Conservation (phyloP, 352 stramenopile genomes). For the Phytophthora melonis region DNA sequence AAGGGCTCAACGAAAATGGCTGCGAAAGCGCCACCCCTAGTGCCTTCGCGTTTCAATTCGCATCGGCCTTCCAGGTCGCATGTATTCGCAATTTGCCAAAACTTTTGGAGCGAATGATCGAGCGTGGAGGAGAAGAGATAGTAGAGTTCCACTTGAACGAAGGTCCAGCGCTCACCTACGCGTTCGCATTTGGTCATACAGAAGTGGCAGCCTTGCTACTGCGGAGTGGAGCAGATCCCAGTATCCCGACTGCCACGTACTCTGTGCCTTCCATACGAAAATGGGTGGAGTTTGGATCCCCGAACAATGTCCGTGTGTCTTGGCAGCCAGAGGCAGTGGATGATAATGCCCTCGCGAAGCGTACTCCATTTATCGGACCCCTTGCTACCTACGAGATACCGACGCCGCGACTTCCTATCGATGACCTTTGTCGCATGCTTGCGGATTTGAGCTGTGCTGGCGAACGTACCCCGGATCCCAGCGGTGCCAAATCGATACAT, state of each 20-base stretch:
- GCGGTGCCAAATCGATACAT: not conserved
- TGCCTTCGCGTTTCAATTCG: slow-evolving; percentile 78
- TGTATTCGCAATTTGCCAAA: slow-evolving; percentile 59
- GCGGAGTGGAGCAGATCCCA: slow-evolving; percentile 53
- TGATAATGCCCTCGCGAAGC: not conserved
- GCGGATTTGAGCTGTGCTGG: slow-evolving; percentile 6
- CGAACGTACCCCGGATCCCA: not conserved
- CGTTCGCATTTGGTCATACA: slow-evolving; percentile 67
- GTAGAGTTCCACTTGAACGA: slow-evolving; percentile 71
- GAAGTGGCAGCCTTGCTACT: slow-evolving; percentile 47
- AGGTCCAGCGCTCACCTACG: slow-evolving; percentile 64
- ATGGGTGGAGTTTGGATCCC: slow-evolving; percentile 67
- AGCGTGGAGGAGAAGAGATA: slow-evolving; percentile 61
- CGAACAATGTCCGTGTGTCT: slow-evolving; percentile 35
- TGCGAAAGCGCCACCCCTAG: slow-evolving; percentile 36
- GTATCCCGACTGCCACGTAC: slow-evolving; percentile 58
- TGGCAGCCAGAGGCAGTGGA: slow-evolving; percentile 18
- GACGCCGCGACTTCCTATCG: slow-evolving; percentile 24
- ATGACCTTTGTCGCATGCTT: slow-evolving; percentile 38
- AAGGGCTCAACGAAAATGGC: slow-evolving; percentile 53
- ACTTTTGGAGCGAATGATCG: slow-evolving; percentile 63
- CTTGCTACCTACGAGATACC: slow-evolving; percentile 36
- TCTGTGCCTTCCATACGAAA: slow-evolving; percentile 67
- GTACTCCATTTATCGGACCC: slow-evolving; percentile 39
- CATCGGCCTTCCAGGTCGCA: slow-evolving; percentile 64